A percentile compares a stretch with the other conserved stretches of the same genome.
These are phyloP conservation scores for Rhododendron kiyosumense DNA, from an alignment of 148 eudicot genomes.

Conservation along the genomic window DNA sequence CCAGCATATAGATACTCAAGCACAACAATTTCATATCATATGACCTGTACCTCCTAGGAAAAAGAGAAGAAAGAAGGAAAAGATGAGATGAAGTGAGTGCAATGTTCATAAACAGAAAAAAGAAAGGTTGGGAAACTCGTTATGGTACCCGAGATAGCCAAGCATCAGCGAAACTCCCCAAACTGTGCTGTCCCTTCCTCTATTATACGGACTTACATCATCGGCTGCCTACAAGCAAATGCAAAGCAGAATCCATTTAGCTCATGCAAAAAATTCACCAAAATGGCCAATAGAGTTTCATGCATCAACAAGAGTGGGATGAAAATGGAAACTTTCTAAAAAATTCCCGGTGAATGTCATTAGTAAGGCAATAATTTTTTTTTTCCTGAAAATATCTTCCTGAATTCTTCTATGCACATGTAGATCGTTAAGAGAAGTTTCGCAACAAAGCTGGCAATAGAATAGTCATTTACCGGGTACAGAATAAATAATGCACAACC, in stretches of 20 bases:
- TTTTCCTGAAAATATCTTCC: neutral
- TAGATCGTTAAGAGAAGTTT: neutral
- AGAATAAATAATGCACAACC: slow-evolving; percentile 86
- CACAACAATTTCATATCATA: neutral
- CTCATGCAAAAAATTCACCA: neutral
- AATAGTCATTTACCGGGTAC: slow-evolving; percentile 56
- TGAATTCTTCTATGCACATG: neutral
- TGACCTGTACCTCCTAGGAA: neutral
- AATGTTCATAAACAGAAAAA: neutral
- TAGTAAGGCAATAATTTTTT: neutral
- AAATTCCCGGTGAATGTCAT: neutral
- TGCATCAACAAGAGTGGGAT: neutral
- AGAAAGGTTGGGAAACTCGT: neutral
- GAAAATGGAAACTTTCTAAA: neutral
- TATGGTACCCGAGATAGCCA: slow-evolving; percentile 88
- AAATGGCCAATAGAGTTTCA: neutral
- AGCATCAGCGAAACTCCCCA: slow-evolving; percentile 98
- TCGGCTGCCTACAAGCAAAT: slow-evolving; percentile 56
- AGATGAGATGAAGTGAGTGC: neutral
- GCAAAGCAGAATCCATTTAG: slow-evolving; percentile 3
- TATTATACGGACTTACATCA: slow-evolving; percentile 74
- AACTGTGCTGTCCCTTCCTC: slow-evolving; percentile 81
- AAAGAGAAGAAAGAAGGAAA: neutral
- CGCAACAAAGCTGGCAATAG: neutral
- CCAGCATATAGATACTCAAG: neutral